Base-by-base conservation (phyloP, 2,329 filamentous ascomycete genomes). In the Zasmidium angulare region DNA sequence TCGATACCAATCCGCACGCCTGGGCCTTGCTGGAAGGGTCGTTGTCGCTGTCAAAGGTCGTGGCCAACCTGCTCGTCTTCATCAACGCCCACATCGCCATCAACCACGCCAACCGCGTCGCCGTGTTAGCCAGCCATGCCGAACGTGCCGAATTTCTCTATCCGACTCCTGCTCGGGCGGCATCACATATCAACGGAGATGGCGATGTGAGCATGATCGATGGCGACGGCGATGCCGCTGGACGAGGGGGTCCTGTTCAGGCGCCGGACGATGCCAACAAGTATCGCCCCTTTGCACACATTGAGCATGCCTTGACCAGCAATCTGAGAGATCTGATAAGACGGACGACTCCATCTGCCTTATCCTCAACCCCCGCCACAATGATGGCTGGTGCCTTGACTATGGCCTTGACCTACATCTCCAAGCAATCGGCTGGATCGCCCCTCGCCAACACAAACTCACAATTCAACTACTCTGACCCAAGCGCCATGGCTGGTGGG, bases 1-100 rank as follows among this genome's bases (percentile, higher is more conserved):
- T 99, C 78, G 95, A 99, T 79, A 97, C 93, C 23, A 99, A 99
- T 74, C 95, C 95, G 1, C 89, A 93, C 68, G 93, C 95, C 68
- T 96, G 95, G 95, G 87, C 90, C 6, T 82, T 90, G 61, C 84
- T 98, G 48, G 82, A 87, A 61, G 78, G 86, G 58, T 85, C 84
- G 29, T 86, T 98, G 7, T 86, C 93, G 24, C 84, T 99, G 61
- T 90, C 90, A 52, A 88, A 89, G 70, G 91, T 91, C 62, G 82
- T 99, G 61, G 91, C 93, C 62, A 89, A 93, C 77, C 84, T 98
- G 64, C 88, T 98, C 70, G 89, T 99, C 79, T 98, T 97, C 78
- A 88, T 97, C 78, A 98, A 99, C 76, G 91, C 93, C 56, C 96
- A 99, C 73, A 84, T 99, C 29, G 92, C 95, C 66, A 93, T 93